Conservation (phyloP, 2,329 filamentous ascomycete species). For the Davidsoniella virescens region DNA sequence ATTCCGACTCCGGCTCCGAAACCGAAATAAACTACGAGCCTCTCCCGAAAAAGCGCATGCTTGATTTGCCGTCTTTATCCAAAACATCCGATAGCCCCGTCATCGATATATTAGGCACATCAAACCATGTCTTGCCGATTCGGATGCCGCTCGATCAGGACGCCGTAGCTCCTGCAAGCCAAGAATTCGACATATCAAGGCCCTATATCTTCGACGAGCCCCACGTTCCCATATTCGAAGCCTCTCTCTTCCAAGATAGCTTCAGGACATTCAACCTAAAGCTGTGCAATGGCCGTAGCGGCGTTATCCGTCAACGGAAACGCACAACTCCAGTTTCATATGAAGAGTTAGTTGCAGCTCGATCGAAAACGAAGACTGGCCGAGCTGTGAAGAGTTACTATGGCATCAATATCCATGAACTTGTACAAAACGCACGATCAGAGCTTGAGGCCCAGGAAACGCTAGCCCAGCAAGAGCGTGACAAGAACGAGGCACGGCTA, state of each 20-base stretch:
- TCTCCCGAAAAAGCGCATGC: conserved; percentile 10
- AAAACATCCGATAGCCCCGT: neutral
- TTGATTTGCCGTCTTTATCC: neutral
- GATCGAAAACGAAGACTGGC: conserved; percentile 50
- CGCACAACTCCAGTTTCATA: conserved; percentile 35
- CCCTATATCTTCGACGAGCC: neutral
- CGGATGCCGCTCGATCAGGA: neutral
- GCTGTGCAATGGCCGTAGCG: conserved; percentile 41
- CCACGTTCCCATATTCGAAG: conserved; percentile 7
- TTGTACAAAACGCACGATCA: conserved; percentile 55
- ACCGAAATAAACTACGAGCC: conserved; percentile 1
- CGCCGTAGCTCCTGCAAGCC: neutral
- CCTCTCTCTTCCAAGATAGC: conserved; percentile 14
- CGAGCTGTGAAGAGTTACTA: conserved; percentile 67
- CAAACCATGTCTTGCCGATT: neutral
- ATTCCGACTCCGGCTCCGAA: conserved; percentile 11
- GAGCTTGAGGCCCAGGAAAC: conserved; percentile 28
- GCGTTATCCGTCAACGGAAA: conserved; percentile 39
- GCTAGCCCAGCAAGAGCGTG: conserved; percentile 1
- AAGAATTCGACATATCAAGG: neutral
- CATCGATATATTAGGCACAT: neutral
- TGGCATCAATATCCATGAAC: conserved; percentile 74
- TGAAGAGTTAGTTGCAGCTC: conserved; percentile 49
- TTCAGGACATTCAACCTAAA: conserved; percentile 25
- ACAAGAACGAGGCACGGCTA: neutral